Percentiles rank a stretch among this genome's conserved stretches.
Evolutionary conservation across 352 stramenopile genomes (phyloP).

Genomic region (Globisporangium iwayamae): DNA sequence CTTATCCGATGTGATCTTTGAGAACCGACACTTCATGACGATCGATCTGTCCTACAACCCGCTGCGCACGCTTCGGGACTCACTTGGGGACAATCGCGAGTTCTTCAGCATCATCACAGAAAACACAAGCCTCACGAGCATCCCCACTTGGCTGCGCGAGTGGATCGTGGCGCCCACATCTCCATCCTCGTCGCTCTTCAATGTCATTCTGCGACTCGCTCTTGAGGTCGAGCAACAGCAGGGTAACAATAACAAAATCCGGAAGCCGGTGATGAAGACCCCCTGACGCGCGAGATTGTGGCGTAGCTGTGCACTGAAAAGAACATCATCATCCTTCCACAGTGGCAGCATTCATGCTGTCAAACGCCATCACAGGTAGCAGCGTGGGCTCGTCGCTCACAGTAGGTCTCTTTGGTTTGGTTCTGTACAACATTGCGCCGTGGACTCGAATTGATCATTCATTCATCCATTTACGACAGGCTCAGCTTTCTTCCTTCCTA

Average conservation of each 20-base stretch:
- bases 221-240: background rate
- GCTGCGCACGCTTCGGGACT: conserved; percentile 22
- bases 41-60: conserved; percentile 45
- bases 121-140: background rate
- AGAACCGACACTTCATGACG: conserved; percentile 46
- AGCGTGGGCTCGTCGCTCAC: too few species aligned
- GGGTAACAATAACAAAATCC: background rate
- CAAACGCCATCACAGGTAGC: too few species aligned
- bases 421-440: too few species aligned
- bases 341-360: background rate
- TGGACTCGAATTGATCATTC: background rate
- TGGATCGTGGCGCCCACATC: background rate
- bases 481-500: background rate
- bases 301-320: background rate
- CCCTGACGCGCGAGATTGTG: background rate
- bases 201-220: background rate
- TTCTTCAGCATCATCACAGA: background rate
- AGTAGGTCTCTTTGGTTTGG: too few species aligned
- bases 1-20: conserved; percentile 47
- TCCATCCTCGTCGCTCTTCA: background rate
- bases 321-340: background rate
- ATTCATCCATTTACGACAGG: background rate
- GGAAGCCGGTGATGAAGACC: background rate
- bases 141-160: background rate
- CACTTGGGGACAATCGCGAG: background rate